Percentiles rank a stretch among this genome's conserved stretches.
These are phyloP conservation scores for barley (Hordeum vulgare) DNA, from an alignment of 176 grass and related monocot species.

Conservation along the genomic window MorexV3_pseudomolecules_assembly NC_058522.1:479895109-479895608, in stretches of 20 bases:
- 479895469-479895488: not conserved
- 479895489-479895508: not conserved
- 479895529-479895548: not conserved
- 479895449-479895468: slow-evolving; percentile 11
- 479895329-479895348: not conserved
- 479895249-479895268: not conserved
- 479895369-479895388: slow-evolving; percentile 18
- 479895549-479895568: not conserved
- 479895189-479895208: not conserved
- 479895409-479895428: not conserved
- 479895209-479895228: slow-evolving; percentile 22
- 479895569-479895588: not conserved
- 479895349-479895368: not conserved
- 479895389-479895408: slow-evolving; percentile 7
- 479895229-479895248: slow-evolving; percentile 27
- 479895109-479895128: not conserved
- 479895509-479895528: slow-evolving; percentile 5
- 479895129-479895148: not conserved
- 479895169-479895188: slow-evolving; percentile 14
- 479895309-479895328: not conserved
- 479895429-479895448: not conserved
- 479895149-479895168: slow-evolving; percentile 22
- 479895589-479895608: not conserved
- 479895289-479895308: not conserved
- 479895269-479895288: not conserved